Percentiles rank a stretch among this genome's conserved stretches.
Evolutionary conservation across 78 protist genomes (phyloP).

Genomic region (Dictyostelium citrinum): DNA sequence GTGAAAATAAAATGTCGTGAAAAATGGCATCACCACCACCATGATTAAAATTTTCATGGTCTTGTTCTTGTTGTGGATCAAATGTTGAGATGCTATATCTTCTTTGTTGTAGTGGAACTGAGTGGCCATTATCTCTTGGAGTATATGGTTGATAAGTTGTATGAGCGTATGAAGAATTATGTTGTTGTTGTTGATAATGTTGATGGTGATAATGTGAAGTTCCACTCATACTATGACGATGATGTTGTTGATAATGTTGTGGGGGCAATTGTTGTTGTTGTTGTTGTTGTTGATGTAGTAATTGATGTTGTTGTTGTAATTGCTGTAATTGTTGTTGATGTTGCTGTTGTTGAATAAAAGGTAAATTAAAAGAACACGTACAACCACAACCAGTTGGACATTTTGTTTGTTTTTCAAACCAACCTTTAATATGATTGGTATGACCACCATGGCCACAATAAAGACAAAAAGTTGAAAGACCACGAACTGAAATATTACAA

Average conservation of each 20-base stretch:
- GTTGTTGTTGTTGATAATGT: background rate
- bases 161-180: background rate
- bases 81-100: background rate
- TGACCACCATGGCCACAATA: conserved; percentile 87
- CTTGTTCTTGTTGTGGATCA: background rate
- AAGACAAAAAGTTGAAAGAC: conserved; percentile 66
- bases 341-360: background rate
- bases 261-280: background rate
- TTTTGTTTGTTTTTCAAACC: conserved; percentile 47
- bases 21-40: background rate
- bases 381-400: conserved; percentile 87
- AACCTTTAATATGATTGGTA: conserved; percentile 46
- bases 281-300: background rate
- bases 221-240: background rate
- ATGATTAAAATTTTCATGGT: background rate
- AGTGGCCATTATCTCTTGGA: background rate
- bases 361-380: conserved; percentile 27
- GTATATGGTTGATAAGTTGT: background rate
- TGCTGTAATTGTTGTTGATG: background rate
- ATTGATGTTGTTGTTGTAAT: background rate
- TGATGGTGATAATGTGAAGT: background rate
- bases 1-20: background rate
- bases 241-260: background rate
- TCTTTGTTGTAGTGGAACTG: background rate
- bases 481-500: conserved; percentile 69